These are phyloP conservation scores for Alternaria sp. DNA, from an alignment of 2,329 filamentous ascomycete genomes.

Conservation along the genomic window DNA sequence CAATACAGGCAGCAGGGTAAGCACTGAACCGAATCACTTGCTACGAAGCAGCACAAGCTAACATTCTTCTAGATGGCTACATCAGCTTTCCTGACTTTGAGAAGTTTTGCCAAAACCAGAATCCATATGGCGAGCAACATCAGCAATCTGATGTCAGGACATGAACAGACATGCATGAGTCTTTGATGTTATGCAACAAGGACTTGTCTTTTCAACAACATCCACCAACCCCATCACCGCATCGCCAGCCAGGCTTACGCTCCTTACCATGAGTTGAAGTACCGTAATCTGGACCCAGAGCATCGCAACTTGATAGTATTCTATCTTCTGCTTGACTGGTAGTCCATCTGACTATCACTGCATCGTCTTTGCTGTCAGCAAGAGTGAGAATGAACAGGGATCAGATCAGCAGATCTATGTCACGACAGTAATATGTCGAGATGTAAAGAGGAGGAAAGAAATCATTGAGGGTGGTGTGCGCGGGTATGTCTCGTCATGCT, in stretches of 20 bases:
- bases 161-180: slow-evolving; percentile 29
- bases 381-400: neutral
- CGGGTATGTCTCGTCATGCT: slow-evolving; percentile 11
- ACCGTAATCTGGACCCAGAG: neutral
- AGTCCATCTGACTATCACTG: slow-evolving; percentile 1
- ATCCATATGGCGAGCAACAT: slow-evolving; percentile 41
- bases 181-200: slow-evolving; percentile 10
- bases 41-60: slow-evolving; percentile 14
- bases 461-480: slow-evolving; percentile 20
- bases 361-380: slow-evolving; percentile 4
- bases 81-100: slow-evolving; percentile 80
- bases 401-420: slow-evolving; percentile 7
- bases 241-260: slow-evolving; percentile 14
- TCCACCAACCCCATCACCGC: slow-evolving; percentile 15
- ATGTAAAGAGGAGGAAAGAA: slow-evolving; percentile 23
- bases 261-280: neutral
- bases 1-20: slow-evolving; percentile 50
- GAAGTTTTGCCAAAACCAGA: slow-evolving; percentile 61
- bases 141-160: slow-evolving; percentile 43
- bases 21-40: slow-evolving; percentile 11
- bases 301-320: neutral
- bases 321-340: neutral
- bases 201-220: slow-evolving; percentile 9
- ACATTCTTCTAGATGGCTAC: slow-evolving; percentile 61
- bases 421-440: slow-evolving; percentile 12